Conservation (phyloP, 2,329 filamentous ascomycete species). For the Triangularia verruculosa region DNA sequence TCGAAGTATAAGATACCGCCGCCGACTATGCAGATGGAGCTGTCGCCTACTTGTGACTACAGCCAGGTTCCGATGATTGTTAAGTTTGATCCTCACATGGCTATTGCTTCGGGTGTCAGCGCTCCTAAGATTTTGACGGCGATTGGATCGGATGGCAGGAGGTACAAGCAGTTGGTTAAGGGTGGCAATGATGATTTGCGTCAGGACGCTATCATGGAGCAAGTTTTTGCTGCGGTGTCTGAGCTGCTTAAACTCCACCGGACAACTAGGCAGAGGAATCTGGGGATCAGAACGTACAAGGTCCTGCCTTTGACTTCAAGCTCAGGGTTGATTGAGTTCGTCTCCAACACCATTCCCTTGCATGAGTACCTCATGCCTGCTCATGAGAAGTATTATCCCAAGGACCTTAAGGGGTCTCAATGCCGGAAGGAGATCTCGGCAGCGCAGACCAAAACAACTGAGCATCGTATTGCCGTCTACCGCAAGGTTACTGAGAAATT, state of each 20-base stretch:
- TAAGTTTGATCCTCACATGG: constrained; percentile 71
- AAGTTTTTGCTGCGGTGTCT: constrained; percentile 96
- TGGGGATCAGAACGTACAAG: constrained; percentile 95
- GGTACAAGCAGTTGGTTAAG: constrained; percentile 90
- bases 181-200: constrained; percentile 93
- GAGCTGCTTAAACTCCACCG: constrained; percentile 83
- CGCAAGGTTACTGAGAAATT: constrained; percentile 77
- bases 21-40: constrained; percentile 79
- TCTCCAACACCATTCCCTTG: constrained; percentile 86
- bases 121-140: constrained; percentile 91
- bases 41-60: constrained; percentile 74
- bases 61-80: constrained; percentile 69
- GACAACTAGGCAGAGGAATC: constrained; percentile 78
- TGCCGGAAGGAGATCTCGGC: constrained; percentile 78
- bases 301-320: constrained; percentile 83
- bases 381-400: constrained; percentile 81
- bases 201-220: constrained; percentile 98
- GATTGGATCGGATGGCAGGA: constrained; percentile 70
- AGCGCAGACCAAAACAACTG: constrained; percentile 66
- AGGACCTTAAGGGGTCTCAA: constrained; percentile 70
- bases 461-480: constrained; percentile 71
- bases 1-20: constrained; percentile 72
- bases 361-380: constrained; percentile 91
- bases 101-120: constrained; percentile 85
- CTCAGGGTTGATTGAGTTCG: constrained; percentile 95